Evolutionary conservation across 129 eudicot species (phyloP).

Genomic region (Arctium minus): DNA sequence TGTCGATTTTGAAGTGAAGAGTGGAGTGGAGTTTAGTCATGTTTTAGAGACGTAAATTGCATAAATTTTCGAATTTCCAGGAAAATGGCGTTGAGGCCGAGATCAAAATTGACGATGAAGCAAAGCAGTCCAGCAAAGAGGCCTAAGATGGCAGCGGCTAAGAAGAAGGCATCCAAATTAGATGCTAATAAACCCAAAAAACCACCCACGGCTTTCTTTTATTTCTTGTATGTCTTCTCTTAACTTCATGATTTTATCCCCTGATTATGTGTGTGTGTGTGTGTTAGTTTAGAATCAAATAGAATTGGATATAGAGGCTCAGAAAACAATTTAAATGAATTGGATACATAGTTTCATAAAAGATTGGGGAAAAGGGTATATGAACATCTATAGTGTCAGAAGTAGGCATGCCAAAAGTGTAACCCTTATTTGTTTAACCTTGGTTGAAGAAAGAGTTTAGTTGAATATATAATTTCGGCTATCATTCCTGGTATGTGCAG

Average conservation of each 20-base stretch:
- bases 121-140: constrained; percentile 30
- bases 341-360: constrained; percentile 5
- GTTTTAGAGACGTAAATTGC: not conserved
- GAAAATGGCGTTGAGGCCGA: constrained; percentile 43
- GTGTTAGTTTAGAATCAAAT: not conserved
- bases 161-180: constrained; percentile 44
- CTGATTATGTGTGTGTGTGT: not conserved
- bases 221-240: constrained; percentile 58
- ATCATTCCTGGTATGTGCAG: not conserved
- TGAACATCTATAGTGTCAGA: not conserved
- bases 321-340: not conserved
- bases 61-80: constrained; percentile 21
- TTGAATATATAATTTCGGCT: not conserved
- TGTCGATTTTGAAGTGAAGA: not conserved
- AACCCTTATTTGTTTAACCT: not conserved
- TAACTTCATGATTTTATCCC: not conserved
- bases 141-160: constrained; percentile 34
- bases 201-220: constrained; percentile 97
- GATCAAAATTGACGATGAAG: constrained; percentile 31
- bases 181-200: constrained; percentile 84
- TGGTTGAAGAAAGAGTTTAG: not conserved
- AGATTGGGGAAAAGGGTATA: not conserved
- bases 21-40: not conserved
- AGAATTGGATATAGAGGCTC: constrained; percentile 4
- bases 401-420: not conserved